These are phyloP conservation scores for Saccharomyces hybrid DNA, from an alignment of 1,139 yeast genomes.

Conservation along the genomic window DNA sequence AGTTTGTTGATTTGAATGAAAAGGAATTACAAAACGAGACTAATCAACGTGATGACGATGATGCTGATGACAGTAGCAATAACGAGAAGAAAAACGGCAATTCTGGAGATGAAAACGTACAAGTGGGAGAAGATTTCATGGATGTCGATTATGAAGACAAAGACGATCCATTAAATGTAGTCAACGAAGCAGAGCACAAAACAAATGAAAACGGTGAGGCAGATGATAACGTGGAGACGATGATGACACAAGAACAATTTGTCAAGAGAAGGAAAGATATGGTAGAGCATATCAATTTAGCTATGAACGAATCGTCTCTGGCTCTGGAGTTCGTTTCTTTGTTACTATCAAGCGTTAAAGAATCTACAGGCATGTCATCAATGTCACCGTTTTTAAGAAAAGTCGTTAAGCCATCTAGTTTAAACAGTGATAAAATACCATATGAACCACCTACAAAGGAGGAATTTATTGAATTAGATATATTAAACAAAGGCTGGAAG, in stretches of 20 bases:
- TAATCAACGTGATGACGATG: slow-evolving; percentile 6
- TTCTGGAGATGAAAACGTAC: slow-evolving; percentile 14
- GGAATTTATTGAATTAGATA: slow-evolving; percentile 19
- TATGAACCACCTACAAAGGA: slow-evolving; percentile 13
- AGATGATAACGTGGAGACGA: slow-evolving; percentile 10
- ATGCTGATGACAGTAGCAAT: slow-evolving; percentile 4
- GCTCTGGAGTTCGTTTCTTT: slow-evolving; percentile 83
- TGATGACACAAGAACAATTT: slow-evolving; percentile 42
- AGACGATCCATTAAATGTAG: slow-evolving; percentile 9
- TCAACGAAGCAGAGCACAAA: slow-evolving; percentile 10
- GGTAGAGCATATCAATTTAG: slow-evolving; percentile 49
- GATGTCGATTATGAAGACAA: slow-evolving; percentile 1
- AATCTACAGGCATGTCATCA: slow-evolving; percentile 77
- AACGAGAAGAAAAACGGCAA: slow-evolving; percentile 12
- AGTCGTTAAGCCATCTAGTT: slow-evolving; percentile 70
- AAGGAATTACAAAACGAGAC: slow-evolving; percentile 45
- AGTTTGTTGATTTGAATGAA: slow-evolving; percentile 44
- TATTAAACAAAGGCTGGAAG: slow-evolving; percentile 80
- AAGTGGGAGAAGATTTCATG: slow-evolving; percentile 3
- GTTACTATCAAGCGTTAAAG: slow-evolving; percentile 68
- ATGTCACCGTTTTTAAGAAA: slow-evolving; percentile 83
- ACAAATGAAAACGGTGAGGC: slow-evolving; percentile 4
- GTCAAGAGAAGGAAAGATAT: slow-evolving; percentile 51
- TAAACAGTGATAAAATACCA: slow-evolving; percentile 55
- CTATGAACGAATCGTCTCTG: slow-evolving; percentile 82